A percentile compares a stretch with the other conserved stretches of the same genome.
phyloP scores from a whole-genome alignment of 2,329 filamentous ascomycete species.

The Ophiocordyceps australis region DNA sequence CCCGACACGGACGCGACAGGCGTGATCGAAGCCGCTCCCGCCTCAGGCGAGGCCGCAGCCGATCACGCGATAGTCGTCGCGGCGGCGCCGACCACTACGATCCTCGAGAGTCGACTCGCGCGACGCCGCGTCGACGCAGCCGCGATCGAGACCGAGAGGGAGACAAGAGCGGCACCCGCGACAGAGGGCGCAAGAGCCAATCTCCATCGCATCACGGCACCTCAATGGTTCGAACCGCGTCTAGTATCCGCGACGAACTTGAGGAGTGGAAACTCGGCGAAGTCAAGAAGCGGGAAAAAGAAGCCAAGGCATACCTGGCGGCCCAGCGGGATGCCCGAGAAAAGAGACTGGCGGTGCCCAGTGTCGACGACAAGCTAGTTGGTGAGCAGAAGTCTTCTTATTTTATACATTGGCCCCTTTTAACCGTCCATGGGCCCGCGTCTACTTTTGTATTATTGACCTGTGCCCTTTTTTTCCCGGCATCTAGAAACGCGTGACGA shows the following conservation, averaged over 20 bases:
- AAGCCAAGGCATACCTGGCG: slow-evolving; percentile 45
- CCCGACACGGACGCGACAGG: slow-evolving; percentile 9
- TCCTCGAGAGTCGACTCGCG: slow-evolving; percentile 5
- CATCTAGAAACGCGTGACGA: slow-evolving; percentile 23
- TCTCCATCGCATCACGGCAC: slow-evolving; percentile 22
- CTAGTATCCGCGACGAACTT: slow-evolving; percentile 24
- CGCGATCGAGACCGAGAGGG: slow-evolving; percentile 8
- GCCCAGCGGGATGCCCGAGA: slow-evolving; percentile 41
- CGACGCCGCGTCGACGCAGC: slow-evolving; percentile 8
- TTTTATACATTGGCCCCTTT: no score
- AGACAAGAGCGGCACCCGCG: slow-evolving; percentile 8
- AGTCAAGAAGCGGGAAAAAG: slow-evolving; percentile 41
- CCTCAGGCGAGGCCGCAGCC: slow-evolving; percentile 5
- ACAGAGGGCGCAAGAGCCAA: slow-evolving; percentile 20
- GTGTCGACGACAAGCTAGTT: slow-evolving; percentile 29
- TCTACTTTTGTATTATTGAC: no score
- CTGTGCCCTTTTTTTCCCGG: no score
- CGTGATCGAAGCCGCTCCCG: slow-evolving; percentile 15
- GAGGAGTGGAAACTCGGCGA: slow-evolving; percentile 43
- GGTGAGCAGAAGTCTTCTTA: no score
- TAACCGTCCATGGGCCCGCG: no score
- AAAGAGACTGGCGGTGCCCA: slow-evolving; percentile 38
- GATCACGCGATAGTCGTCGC: slow-evolving; percentile 7
- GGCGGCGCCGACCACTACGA: slow-evolving; percentile 6
- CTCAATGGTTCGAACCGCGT: slow-evolving; percentile 16